phyloP scores from a whole-genome alignment of 2,329 filamentous ascomycete genomes.

The Hirsutella rhossiliensis region DNA sequence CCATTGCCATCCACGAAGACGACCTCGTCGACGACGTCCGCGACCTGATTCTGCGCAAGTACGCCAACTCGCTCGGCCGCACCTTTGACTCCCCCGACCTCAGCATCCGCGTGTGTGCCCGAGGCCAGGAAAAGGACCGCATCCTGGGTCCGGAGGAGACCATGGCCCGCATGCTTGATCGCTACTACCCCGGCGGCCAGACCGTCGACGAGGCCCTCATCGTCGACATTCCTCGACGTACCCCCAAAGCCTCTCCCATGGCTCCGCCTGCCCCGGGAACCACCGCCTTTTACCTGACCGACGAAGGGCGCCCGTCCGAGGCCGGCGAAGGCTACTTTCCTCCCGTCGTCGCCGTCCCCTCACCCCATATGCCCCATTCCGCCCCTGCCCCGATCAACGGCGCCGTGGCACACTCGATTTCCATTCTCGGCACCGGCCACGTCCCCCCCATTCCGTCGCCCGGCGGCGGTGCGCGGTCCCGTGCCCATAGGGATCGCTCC shows the following conservation, averaged over 20 bases:
- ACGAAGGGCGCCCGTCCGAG: conserved; percentile 56
- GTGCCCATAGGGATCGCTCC: conserved; percentile 43
- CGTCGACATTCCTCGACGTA: conserved; percentile 76
- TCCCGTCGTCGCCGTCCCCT: conserved; percentile 39
- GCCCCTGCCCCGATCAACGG: conserved; percentile 23
- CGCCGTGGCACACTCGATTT: conserved; percentile 50
- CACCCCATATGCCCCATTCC: conserved; percentile 26
- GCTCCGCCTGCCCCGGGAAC: conserved; percentile 29
- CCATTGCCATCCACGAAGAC: conserved; percentile 75
- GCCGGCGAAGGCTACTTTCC: conserved; percentile 74
- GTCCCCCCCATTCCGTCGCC: conserved; percentile 74
- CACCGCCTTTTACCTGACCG: conserved; percentile 43
- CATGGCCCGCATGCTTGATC: conserved; percentile 65
- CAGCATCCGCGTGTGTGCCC: conserved; percentile 62
- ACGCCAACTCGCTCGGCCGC: conserved; percentile 80
- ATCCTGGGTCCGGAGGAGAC: conserved; percentile 75
- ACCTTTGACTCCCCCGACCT: conserved; percentile 88
- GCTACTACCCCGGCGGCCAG: conserved; percentile 79
- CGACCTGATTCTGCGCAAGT: conserved; percentile 86
- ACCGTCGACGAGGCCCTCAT: conserved; percentile 78
- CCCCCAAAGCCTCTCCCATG: conserved; percentile 70
- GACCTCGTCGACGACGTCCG: conserved; percentile 91
- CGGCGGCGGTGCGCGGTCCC: conserved; percentile 54
- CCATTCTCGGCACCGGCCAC: conserved; percentile 70
- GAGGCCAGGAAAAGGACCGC: conserved; percentile 55